Evolutionary conservation across 495 filamentous ascomycete species (phyloP).

Genomic region (Penicillium alfredii): DNA sequence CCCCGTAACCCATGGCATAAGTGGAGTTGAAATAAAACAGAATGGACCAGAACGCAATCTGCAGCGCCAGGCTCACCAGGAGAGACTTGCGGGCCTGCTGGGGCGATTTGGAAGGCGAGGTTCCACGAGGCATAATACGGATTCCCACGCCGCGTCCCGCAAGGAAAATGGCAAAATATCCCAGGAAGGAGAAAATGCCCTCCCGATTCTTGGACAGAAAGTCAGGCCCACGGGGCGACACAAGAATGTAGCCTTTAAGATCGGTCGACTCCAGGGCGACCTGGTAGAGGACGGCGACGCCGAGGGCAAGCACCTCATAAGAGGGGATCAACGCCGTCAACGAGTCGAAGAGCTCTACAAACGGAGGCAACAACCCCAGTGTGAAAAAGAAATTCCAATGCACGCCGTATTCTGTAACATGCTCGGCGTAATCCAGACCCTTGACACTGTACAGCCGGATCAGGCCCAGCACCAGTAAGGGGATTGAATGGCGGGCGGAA

Average conservation of each 20-base stretch:
- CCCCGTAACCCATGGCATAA: slow-evolving; percentile 59
- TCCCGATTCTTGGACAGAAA: slow-evolving; percentile 87
- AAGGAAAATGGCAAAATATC: slow-evolving; percentile 93
- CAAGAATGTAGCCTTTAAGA: slow-evolving; percentile 76
- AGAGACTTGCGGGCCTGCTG: slow-evolving; percentile 46
- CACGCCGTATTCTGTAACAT: slow-evolving; percentile 95
- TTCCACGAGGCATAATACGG: slow-evolving; percentile 62
- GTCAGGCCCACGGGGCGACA: slow-evolving; percentile 65
- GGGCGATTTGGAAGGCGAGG: slow-evolving; percentile 30
- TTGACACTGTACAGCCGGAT: slow-evolving; percentile 85
- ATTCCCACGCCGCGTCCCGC: slow-evolving; percentile 79
- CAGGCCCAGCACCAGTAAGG: slow-evolving; percentile 74
- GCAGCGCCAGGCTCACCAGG: slow-evolving; percentile 52
- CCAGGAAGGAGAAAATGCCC: slow-evolving; percentile 85
- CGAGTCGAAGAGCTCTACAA: slow-evolving; percentile 79
- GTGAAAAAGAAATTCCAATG: slow-evolving; percentile 99
- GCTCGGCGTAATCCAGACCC: slow-evolving; percentile 90
- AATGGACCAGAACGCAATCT: slow-evolving; percentile 58
- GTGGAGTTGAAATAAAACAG: slow-evolving; percentile 63
- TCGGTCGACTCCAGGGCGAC: slow-evolving; percentile 66
- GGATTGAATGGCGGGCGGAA: slow-evolving; percentile 73
- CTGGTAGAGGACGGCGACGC: slow-evolving; percentile 64
- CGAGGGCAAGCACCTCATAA: slow-evolving; percentile 63
- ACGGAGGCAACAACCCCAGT: slow-evolving; percentile 79
- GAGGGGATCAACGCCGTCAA: slow-evolving; percentile 54